These are phyloP conservation scores for Apiospora phragmitis DNA, from an alignment of 2,329 filamentous ascomycete genomes.

Conservation along the genomic window DNA sequence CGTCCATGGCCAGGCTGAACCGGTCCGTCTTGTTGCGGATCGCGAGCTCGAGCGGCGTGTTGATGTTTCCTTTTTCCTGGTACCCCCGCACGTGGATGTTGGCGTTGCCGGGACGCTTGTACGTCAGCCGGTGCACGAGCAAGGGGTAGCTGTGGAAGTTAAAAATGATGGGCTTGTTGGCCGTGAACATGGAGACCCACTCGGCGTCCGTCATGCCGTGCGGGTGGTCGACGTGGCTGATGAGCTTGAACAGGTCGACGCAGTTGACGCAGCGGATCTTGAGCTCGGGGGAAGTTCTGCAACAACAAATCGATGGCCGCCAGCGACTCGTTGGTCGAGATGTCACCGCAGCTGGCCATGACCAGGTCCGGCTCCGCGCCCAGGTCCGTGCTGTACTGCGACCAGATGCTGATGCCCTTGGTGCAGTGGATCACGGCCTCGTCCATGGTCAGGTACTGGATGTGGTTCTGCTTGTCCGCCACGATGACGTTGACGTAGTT, in stretches of 20 bases:
- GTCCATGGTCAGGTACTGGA: constrained; percentile 75
- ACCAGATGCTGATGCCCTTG: constrained; percentile 78
- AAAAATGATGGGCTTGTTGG: constrained; percentile 72
- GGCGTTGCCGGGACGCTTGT: constrained; percentile 68
- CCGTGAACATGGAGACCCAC: constrained; percentile 71
- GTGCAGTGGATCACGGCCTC: constrained; percentile 74
- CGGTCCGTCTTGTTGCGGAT: constrained; percentile 78
- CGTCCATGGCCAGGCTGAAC: constrained; percentile 75
- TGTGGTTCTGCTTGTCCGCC: constrained; percentile 76
- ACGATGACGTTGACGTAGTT: constrained; percentile 85
- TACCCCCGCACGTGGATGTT: constrained; percentile 78
- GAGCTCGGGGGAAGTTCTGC: constrained; percentile 69
- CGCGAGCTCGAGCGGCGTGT: constrained; percentile 76
- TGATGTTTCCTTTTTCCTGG: constrained; percentile 82
- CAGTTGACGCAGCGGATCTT: constrained; percentile 80
- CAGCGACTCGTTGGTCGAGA: constrained; percentile 72
- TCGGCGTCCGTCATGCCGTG: constrained; percentile 69
- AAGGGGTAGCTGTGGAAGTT: constrained; percentile 85
- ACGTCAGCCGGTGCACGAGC: constrained; percentile 75
- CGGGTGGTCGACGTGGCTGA: constrained; percentile 68
- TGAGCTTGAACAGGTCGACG: constrained; percentile 79
- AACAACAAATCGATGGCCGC: constrained; percentile 74
- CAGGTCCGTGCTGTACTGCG: constrained; percentile 71
- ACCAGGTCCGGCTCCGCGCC: constrained; percentile 70
- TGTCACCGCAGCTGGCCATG: constrained; percentile 76